These are phyloP conservation scores for Fimicolochytrium jonesii DNA, from an alignment of 192 early-diverging fungal species.

Conservation along the genomic window DNA sequence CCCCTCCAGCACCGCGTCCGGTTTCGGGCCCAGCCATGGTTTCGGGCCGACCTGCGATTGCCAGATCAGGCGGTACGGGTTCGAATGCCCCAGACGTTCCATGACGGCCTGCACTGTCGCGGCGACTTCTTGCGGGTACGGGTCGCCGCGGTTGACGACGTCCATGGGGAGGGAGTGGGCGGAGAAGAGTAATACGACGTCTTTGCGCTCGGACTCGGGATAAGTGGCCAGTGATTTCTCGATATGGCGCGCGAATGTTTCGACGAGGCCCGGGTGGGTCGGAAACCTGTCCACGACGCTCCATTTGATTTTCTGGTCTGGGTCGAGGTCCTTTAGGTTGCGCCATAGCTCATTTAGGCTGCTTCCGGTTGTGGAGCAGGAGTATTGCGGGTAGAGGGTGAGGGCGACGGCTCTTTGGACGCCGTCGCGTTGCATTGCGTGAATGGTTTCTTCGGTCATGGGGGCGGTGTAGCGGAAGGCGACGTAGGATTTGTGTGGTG, in stretches of 20 bases:
- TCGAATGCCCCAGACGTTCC: conserved; percentile 60
- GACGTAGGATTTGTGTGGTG: conserved; percentile 86
- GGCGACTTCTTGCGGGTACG: conserved; percentile 82
- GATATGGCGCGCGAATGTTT: conserved; percentile 79
- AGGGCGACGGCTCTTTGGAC: conserved; percentile 84
- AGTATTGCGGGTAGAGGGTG: conserved; percentile 94
- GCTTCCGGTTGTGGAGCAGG: conserved; percentile 91
- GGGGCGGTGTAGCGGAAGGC: conserved; percentile 91
- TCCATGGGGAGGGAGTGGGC: conserved; percentile 95
- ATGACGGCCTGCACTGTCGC: conserved; percentile 82
- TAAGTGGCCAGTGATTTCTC: conserved; percentile 64
- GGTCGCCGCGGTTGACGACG: conserved; percentile 86
- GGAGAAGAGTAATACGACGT: conserved; percentile 85
- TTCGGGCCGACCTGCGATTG: conserved; percentile 91
- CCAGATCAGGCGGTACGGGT: conserved; percentile 90
- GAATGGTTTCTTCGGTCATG: conserved; percentile 67
- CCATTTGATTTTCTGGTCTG: conserved; percentile 70
- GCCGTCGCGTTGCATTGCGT: conserved; percentile 75
- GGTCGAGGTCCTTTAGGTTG: conserved; percentile 56
- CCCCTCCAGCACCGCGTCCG: conserved; percentile 71
- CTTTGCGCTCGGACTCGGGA: conserved; percentile 55
- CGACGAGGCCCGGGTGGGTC: conserved; percentile 78
- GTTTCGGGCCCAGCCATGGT: conserved; percentile 91
- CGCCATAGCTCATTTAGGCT: conserved; percentile 86
- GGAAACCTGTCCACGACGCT: conserved; percentile 96